Base-by-base conservation (phyloP, 2,329 filamentous ascomycete species). In the Ampelomyces quisqualis region DNA sequence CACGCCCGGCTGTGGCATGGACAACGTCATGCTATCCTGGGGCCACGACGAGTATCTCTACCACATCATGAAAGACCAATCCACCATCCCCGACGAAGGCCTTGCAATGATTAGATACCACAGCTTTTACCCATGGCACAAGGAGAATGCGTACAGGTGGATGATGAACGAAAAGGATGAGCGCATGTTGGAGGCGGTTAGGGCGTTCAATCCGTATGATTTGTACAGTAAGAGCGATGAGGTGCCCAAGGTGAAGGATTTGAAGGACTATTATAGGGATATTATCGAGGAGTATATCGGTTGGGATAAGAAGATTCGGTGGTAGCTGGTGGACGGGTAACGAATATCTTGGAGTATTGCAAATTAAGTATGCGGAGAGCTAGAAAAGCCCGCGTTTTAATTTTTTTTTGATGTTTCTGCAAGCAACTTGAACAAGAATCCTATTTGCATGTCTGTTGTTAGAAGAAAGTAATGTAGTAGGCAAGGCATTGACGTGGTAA, bases 61-160 rank as follows among this genome's bases (percentile, higher is more conserved):
- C 75, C 84, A 89, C 60, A 84, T 95, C 47, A 82, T 87, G 70
- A 90, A 89, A 74, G 84, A 86, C 49, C 89, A 95, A 75, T 85
- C 80, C 34, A 85, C 75, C 0, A 77, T 95, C 29, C 90, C 90
- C 0, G 77, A 79, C 32, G 89, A 95, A 77, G 86, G 85, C 0
- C 77, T 95, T 8, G 90, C 89, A 46, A 95, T 95, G 88, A 93
- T 95, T 66, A 77, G 90, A 40, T 95, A 94, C 71, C 90, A 95
- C 72, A 88, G 84, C 5, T 95, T 95, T 72, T 95, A 95, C 71
- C 85, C 90, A 11, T 95, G 89, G 90, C 90, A 95, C 71, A 81
- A 77, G 47, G 84, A 85, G 67, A 85, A 84, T 39, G 89, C 87
- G 5, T 95, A 95, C 71, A 70, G 71, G 46, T 81, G 88, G 70